A percentile compares a stretch with the other conserved stretches of the same genome.
phyloP scores from a whole-genome alignment of 1,284 basidiomycete species.

The Violaceomyces palustris region DNA sequence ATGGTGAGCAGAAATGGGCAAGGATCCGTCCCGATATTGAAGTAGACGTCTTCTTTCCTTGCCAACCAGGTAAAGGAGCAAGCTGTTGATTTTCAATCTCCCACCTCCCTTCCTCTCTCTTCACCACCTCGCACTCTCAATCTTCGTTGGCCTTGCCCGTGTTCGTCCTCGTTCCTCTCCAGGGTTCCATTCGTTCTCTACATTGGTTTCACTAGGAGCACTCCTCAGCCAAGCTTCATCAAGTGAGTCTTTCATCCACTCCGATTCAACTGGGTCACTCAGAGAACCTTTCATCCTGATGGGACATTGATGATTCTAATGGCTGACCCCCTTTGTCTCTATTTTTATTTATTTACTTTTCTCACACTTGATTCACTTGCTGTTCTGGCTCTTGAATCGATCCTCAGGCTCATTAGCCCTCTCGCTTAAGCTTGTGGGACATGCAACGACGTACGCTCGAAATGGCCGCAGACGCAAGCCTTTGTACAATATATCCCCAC shows the following conservation, averaged over 20 bases:
- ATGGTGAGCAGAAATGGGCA: conserved; percentile 29
- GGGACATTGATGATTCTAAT: neutral
- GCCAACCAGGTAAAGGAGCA: no score
- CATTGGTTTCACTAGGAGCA: conserved; percentile 48
- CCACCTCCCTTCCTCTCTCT: no score
- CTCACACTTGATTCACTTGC: neutral
- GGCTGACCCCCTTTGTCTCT: neutral
- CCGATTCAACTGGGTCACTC: neutral
- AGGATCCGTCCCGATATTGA: neutral
- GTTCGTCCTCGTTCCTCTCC: neutral
- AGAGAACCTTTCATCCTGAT: no score
- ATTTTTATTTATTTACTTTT: neutral
- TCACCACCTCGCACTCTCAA: no score
- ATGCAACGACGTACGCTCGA: no score
- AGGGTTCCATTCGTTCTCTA: conserved; percentile 51
- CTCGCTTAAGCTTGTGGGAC: conserved; percentile 30
- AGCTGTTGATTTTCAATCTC: no score
- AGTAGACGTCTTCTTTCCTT: neutral
- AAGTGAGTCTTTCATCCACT: conserved; percentile 33
- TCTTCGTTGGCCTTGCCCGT: neutral
- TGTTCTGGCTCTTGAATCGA: neutral
- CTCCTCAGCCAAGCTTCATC: conserved; percentile 48
- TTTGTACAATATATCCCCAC: no score
- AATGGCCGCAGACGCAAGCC: no score
- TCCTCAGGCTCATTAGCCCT: conserved; percentile 40